Evolutionary conservation across 2,329 filamentous ascomycete genomes (phyloP).

Genomic region (Colletotrichum euphorbiae): DNA sequence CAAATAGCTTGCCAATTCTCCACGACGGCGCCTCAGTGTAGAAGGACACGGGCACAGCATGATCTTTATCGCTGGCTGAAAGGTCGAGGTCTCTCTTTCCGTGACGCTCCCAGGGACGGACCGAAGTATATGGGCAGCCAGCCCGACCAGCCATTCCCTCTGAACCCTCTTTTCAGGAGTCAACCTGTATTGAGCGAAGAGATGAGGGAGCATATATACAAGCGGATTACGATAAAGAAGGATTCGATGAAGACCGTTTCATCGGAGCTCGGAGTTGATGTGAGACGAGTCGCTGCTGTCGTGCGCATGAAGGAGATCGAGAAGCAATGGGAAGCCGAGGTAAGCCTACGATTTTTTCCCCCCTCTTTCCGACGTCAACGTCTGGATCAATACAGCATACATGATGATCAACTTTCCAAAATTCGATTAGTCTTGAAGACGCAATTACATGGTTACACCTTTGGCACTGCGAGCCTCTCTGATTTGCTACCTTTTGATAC

Average conservation of each 20-base stretch:
- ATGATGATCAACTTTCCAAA: constrained; percentile 74
- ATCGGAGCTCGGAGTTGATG: constrained; percentile 80
- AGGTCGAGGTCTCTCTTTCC: constrained; percentile 36
- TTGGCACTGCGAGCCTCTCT: constrained; percentile 82
- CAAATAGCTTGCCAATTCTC: constrained; percentile 49
- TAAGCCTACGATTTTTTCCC: constrained; percentile 60
- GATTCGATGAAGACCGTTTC: constrained; percentile 81
- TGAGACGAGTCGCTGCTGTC: constrained; percentile 86
- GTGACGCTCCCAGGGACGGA: constrained; percentile 31
- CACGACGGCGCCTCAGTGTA: constrained; percentile 52
- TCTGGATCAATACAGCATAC: constrained; percentile 36
- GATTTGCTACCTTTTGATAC: constrained; percentile 53
- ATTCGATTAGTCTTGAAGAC: constrained; percentile 99
- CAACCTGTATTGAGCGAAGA: constrained; percentile 79
- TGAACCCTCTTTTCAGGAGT: constrained; percentile 77
- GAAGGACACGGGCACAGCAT: constrained; percentile 52
- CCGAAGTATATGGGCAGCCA: constrained; percentile 54
- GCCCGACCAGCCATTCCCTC: constrained; percentile 74
- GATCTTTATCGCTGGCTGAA: constrained; percentile 54
- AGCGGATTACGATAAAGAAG: constrained; percentile 72
- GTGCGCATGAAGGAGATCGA: constrained; percentile 88
- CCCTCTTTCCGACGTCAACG: neutral
- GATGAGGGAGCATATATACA: constrained; percentile 79
- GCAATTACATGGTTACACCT: constrained; percentile 84
- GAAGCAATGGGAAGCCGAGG: constrained; percentile 79